phyloP scores from a whole-genome alignment of 192 early-diverging fungal genomes.

The Coemansia sp. region DNA sequence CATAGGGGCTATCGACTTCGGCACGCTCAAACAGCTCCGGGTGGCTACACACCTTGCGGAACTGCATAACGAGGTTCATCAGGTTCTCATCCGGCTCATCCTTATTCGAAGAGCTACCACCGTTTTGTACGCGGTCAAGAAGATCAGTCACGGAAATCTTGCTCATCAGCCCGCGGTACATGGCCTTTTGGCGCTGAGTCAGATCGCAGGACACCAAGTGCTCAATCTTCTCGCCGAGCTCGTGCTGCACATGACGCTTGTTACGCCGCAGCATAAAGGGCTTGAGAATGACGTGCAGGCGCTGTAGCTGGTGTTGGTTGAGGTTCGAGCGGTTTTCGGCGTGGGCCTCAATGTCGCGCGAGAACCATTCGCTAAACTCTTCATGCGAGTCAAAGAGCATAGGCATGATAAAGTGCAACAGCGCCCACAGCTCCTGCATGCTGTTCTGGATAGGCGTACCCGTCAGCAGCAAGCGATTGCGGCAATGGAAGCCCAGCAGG shows the following conservation, averaged over 20 bases:
- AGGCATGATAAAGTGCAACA: conserved; percentile 96
- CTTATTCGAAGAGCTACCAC: conserved; percentile 54
- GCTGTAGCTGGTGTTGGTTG: conserved; percentile 83
- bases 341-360: conserved; percentile 89
- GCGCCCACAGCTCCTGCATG: conserved; percentile 93
- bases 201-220: conserved; percentile 77
- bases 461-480: conserved; percentile 84
- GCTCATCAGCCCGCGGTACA: conserved; percentile 78
- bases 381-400: conserved; percentile 91
- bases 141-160: conserved; percentile 80
- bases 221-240: conserved; percentile 93
- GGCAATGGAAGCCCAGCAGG: conserved; percentile 80
- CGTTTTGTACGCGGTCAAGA: conserved; percentile 68
- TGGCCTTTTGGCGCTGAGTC: conserved; percentile 71
- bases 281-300: conserved; percentile 90
- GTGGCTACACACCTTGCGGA: conserved; percentile 90
- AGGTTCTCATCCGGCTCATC: conserved; percentile 78
- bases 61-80: conserved; percentile 95
- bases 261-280: conserved; percentile 95
- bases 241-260: conserved; percentile 89
- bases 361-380: conserved; percentile 95
- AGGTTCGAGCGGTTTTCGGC: conserved; percentile 81
- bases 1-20: conserved; percentile 75
- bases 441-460: conserved; percentile 95
- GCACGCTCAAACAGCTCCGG: conserved; percentile 88